These are phyloP conservation scores for Beauveria pseudobassiana DNA, from an alignment of 2,329 filamentous ascomycete species.

Conservation along the genomic window DNA sequence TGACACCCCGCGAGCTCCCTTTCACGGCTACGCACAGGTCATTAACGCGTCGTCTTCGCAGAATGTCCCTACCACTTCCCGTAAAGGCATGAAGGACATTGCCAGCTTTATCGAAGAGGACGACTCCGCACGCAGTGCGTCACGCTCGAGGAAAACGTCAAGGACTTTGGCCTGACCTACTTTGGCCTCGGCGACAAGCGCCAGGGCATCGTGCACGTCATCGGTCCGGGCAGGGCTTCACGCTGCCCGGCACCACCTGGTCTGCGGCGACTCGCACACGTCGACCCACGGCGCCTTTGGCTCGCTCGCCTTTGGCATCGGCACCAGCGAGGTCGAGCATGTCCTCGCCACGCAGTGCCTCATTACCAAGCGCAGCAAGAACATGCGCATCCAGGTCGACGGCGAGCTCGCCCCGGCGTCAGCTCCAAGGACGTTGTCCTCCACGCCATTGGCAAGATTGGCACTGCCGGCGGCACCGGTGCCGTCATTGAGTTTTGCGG, in stretches of 20 bases:
- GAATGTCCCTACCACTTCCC: conserved; percentile 89
- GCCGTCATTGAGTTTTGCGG: conserved; percentile 97
- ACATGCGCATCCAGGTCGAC: conserved; percentile 96
- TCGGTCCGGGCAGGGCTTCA: conserved; percentile 97
- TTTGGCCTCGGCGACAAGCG: conserved; percentile 94
- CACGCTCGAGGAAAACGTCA: conserved; percentile 95
- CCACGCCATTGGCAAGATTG: conserved; percentile 86
- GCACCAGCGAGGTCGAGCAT: conserved; percentile 97
- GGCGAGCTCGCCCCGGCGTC: conserved; percentile 82
- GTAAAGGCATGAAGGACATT: conserved; percentile 91
- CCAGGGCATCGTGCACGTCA: conserved; percentile 97
- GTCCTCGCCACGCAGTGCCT: conserved; percentile 94
- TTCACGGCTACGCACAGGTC: too few species aligned
- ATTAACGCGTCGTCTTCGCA: conserved; percentile 26
- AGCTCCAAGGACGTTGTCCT: conserved; percentile 95
- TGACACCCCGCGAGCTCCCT: too few species aligned
- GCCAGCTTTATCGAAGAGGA: conserved; percentile 90
- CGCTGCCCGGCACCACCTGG: conserved; percentile 93
- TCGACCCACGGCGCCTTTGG: conserved; percentile 97
- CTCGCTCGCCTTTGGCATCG: conserved; percentile 90
- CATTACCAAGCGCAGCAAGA: conserved; percentile 92
- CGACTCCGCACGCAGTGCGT: conserved; percentile 91
- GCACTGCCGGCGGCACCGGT: conserved; percentile 89
- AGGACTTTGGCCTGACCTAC: conserved; percentile 92
- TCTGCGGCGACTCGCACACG: conserved; percentile 96